A percentile compares a stretch with the other conserved stretches of the same genome.
phyloP scores from a whole-genome alignment of 2,329 filamentous ascomycete species.

The Trichoderma sp. region DNA sequence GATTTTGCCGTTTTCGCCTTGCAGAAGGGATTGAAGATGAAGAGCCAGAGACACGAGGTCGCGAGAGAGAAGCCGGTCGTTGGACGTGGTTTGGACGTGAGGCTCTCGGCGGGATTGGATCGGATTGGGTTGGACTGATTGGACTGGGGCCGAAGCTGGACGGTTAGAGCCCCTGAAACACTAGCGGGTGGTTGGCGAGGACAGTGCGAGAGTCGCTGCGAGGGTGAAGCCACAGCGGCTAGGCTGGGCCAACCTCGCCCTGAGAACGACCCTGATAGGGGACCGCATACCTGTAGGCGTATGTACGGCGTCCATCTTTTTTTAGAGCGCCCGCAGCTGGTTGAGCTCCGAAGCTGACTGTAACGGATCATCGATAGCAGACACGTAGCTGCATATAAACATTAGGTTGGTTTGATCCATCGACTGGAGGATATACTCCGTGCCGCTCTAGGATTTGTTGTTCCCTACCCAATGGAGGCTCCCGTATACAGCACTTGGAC shows the following conservation, averaged over 20 bases:
- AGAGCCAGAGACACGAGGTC: background rate
- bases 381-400: background rate
- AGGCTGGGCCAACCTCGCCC: background rate
- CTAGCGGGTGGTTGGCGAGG: constrained; percentile 24
- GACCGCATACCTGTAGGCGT: background rate
- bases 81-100: constrained; percentile 12
- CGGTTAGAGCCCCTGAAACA: constrained; percentile 23
- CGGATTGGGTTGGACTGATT: constrained; percentile 6
- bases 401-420: background rate
- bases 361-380: background rate
- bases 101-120: constrained; percentile 16
- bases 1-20: constrained; percentile 16
- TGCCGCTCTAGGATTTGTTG: background rate
- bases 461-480: background rate
- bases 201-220: constrained; percentile 14
- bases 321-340: background rate
- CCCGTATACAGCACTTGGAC: background rate
- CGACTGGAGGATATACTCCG: background rate
- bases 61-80: background rate
- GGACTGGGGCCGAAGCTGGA: background rate
- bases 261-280: constrained; percentile 6
- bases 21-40: background rate
- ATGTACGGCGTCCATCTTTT: background rate
- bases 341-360: background rate
- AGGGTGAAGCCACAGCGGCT: constrained; percentile 14